Evolutionary conservation across 2,329 filamentous ascomycete genomes (phyloP).

Genomic region (Sarocladiaceae sp.): DNA sequence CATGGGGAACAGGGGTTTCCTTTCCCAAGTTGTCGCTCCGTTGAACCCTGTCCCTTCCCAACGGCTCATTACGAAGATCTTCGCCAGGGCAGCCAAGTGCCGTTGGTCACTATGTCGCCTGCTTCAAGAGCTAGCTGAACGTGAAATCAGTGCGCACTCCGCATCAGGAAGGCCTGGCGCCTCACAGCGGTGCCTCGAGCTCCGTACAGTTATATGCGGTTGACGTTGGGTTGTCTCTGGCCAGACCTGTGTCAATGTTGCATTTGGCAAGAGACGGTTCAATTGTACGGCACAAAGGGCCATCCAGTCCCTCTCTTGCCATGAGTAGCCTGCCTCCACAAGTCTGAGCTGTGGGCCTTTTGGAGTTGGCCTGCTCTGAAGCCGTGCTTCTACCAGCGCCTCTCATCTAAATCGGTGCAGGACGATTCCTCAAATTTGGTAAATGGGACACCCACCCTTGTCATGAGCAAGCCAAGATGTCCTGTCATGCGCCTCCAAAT

Average conservation of each 20-base stretch:
- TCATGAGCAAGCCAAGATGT: conserved; percentile 3
- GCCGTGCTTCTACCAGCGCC: too few species aligned
- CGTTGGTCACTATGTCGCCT: neutral
- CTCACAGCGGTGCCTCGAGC: too few species aligned
- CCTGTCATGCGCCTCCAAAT: neutral
- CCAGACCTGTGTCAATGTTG: too few species aligned
- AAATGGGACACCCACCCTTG: conserved; percentile 9
- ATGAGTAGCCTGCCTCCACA: too few species aligned
- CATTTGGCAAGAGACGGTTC: too few species aligned
- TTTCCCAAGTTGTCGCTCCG: conserved; percentile 2
- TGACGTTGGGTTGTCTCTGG: too few species aligned
- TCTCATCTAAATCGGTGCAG: neutral
- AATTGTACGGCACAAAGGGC: too few species aligned
- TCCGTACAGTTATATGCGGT: too few species aligned
- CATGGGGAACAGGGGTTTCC: neutral
- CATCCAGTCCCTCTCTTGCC: too few species aligned
- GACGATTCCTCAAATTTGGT: neutral
- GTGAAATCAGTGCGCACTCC: neutral
- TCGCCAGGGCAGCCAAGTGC: conserved; percentile 6
- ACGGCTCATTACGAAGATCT: conserved; percentile 7
- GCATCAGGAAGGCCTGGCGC: too few species aligned
- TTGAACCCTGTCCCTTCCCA: conserved; percentile 1
- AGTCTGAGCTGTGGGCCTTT: too few species aligned
- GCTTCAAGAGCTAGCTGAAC: neutral
- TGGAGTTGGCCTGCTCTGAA: too few species aligned